These are phyloP conservation scores for Corymbia maculata DNA, from an alignment of 345 rosid genomes.

Conservation along the genomic window DNA sequence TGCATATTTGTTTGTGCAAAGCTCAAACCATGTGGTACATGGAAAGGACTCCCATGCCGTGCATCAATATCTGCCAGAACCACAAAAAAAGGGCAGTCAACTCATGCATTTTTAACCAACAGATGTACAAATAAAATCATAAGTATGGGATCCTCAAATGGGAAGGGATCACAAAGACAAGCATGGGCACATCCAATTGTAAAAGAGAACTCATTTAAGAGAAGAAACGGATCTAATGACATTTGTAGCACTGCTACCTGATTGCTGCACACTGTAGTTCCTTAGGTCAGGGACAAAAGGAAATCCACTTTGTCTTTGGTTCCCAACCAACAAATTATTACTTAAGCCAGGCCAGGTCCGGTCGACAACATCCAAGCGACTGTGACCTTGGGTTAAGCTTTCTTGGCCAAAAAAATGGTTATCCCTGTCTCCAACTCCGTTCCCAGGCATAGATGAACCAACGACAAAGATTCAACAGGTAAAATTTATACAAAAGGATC, in stretches of 20 bases:
- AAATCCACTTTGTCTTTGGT: constrained; percentile 51
- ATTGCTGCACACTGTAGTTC: constrained; percentile 39
- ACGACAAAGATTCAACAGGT: constrained; percentile 8
- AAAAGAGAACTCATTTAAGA: neutral
- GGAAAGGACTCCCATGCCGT: constrained; percentile 38
- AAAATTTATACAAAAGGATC: neutral
- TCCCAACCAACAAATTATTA: constrained; percentile 46
- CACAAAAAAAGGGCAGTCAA: constrained; percentile 14
- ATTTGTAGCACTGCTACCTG: constrained; percentile 37
- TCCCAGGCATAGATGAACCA: constrained; percentile 86
- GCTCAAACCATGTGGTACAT: constrained; percentile 42
- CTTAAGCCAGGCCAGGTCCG: constrained; percentile 49
- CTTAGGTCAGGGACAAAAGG: constrained; percentile 42
- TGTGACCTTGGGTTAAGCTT: constrained; percentile 57
- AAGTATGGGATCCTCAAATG: neutral
- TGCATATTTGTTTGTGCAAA: constrained; percentile 37
- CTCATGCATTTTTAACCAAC: neutral
- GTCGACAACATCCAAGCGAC: constrained; percentile 48
- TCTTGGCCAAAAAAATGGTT: constrained; percentile 83
- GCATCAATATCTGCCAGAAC: constrained; percentile 49
- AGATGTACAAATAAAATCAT: neutral
- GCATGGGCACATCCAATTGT: neutral
- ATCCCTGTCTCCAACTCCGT: constrained; percentile 88
- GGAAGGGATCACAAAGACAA: neutral
- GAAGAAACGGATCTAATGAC: neutral